A percentile compares a stretch with the other conserved stretches of the same genome.
Conservation (phyloP, 2,329 filamentous ascomycete species). For the Penicillium sp. region DNA sequence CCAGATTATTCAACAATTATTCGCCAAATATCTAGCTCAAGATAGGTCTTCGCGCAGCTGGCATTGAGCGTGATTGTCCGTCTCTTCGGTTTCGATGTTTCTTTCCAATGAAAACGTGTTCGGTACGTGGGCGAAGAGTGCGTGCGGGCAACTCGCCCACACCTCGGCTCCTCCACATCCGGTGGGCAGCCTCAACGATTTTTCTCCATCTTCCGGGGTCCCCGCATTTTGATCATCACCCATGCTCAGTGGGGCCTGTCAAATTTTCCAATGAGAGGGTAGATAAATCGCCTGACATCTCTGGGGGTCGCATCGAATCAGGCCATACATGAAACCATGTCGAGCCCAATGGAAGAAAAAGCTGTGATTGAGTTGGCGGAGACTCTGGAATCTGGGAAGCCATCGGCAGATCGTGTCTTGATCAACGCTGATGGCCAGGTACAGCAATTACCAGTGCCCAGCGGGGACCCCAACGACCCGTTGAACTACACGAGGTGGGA, state of each 20-base stretch:
- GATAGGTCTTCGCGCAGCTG: too few species aligned
- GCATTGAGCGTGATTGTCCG: too few species aligned
- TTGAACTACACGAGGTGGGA: conserved; percentile 31
- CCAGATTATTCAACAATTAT: background rate
- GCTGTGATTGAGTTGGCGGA: conserved; percentile 18
- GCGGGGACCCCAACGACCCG: conserved; percentile 33
- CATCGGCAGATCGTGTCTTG: conserved; percentile 14
- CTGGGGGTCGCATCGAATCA: background rate
- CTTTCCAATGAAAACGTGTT: too few species aligned
- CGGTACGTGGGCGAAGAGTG: background rate
- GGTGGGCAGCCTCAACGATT: background rate
- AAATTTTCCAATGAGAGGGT: background rate
- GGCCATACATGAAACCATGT: background rate
- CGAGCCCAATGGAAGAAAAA: conserved; percentile 5
- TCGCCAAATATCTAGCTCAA: too few species aligned
- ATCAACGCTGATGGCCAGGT: conserved; percentile 27
- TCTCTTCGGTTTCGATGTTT: too few species aligned
- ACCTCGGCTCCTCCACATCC: conserved; percentile 2
- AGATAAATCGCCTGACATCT: background rate
- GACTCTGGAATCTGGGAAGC: conserved; percentile 15
- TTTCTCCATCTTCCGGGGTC: background rate
- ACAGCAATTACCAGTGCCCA: conserved; percentile 30
- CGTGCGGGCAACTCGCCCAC: background rate
- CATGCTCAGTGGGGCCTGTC: background rate
- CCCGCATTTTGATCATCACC: background rate